Evolutionary conservation across 2,329 filamentous ascomycete species (phyloP).

Genomic region (Aspergillus phoenicis): DNA sequence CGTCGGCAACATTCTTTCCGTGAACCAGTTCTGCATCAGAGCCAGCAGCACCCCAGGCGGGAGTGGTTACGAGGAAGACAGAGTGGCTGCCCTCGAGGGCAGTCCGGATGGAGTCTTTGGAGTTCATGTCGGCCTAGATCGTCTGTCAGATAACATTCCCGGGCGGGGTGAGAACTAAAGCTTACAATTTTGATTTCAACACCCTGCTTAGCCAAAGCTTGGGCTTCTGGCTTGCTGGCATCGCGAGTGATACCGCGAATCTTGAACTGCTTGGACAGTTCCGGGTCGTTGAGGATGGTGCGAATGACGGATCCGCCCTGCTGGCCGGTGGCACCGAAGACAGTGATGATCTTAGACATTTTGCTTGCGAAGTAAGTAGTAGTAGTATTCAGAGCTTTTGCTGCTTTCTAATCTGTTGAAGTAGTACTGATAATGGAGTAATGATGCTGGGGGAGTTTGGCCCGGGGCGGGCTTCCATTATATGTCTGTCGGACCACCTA

Average conservation of each 20-base stretch:
- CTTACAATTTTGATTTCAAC: too few relatives aligned
- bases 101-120: conserved; percentile 41
- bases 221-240: conserved; percentile 7
- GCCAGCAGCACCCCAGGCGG: conserved; percentile 30
- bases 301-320: conserved; percentile 6
- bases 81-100: conserved; percentile 51
- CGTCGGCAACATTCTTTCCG: conserved; percentile 45
- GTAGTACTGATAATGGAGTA: too few relatives aligned
- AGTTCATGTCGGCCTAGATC: conserved; percentile 41
- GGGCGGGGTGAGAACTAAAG: too few relatives aligned
- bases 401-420: not conserved
- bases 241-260: conserved; percentile 13
- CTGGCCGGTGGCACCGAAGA: conserved; percentile 8
- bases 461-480: too few relatives aligned
- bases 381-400: not conserved
- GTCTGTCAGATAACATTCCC: too few relatives aligned
- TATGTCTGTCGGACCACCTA: too few relatives aligned
- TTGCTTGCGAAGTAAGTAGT: not conserved
- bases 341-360: conserved; percentile 10
- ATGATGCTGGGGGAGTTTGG: too few relatives aligned
- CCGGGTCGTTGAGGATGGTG: conserved; percentile 4
- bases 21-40: conserved; percentile 33
- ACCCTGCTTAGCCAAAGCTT: not conserved
- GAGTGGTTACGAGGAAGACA: conserved; percentile 53
- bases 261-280: conserved; percentile 7